These are phyloP conservation scores for Beta lomatogona DNA, from an alignment of 179 eudicot genomes.

Conservation along the genomic window DNA sequence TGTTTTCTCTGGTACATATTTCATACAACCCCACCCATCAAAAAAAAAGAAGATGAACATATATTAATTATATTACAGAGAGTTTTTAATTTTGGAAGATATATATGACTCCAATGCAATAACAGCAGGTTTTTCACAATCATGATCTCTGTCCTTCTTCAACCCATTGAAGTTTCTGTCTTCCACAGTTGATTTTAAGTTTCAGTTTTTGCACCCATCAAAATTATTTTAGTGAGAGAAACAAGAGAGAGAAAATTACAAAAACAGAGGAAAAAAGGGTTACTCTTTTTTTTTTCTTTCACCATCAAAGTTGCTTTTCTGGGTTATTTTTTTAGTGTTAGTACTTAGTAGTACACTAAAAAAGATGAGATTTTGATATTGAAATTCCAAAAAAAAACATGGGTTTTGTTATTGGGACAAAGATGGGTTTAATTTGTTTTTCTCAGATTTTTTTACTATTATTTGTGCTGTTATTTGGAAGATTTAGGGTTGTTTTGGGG, in stretches of 20 bases:
- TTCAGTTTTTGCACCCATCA: conserved; percentile 32
- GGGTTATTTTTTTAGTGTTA: not conserved
- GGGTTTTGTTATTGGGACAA: conserved; percentile 31
- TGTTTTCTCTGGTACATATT: conserved; percentile 1
- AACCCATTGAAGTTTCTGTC: conserved; percentile 23
- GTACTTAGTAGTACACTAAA: no score
- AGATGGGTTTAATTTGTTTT: conserved; percentile 1
- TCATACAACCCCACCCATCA: conserved; percentile 8
- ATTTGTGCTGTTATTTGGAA: conserved; percentile 31
- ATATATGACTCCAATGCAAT: conserved; percentile 33
- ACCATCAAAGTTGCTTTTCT: not conserved
- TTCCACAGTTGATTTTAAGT: conserved; percentile 13
- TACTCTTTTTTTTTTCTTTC: conserved; percentile 28
- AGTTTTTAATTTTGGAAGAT: conserved; percentile 12
- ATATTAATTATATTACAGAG: conserved; percentile 20
- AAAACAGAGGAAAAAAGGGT: conserved; percentile 3
- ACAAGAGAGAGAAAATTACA: not conserved
- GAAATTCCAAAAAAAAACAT: not conserved
- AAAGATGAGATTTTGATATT: not conserved
- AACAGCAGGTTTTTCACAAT: conserved; percentile 23
- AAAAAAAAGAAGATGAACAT: not conserved
- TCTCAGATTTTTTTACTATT: conserved; percentile 11
- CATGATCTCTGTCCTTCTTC: conserved; percentile 31
- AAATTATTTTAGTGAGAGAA: conserved; percentile 9
- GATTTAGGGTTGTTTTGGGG: conserved; percentile 34